Conservation (phyloP, 768 basidiomycete species). For the Lentinula aciculospora region DNA sequence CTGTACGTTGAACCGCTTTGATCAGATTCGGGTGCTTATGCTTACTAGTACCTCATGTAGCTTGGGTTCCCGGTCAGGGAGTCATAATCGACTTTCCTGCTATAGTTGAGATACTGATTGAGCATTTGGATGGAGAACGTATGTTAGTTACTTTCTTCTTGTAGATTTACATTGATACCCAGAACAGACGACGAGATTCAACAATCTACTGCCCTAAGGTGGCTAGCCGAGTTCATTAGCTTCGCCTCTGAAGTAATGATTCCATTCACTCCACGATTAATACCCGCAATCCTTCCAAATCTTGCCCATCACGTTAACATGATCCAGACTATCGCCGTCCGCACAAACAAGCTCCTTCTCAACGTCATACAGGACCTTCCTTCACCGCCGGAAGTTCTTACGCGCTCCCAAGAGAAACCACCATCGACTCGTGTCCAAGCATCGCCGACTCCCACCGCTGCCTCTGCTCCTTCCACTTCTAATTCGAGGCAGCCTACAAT, state of each 20-base stretch:
- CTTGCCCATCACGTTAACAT: slow-evolving; percentile 86
- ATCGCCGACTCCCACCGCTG: slow-evolving; percentile 51
- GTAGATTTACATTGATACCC: slow-evolving; percentile 2
- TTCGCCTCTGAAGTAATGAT: slow-evolving; percentile 92
- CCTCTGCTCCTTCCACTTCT: slow-evolving; percentile 21
- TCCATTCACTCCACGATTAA: slow-evolving; percentile 88
- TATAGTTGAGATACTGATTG: slow-evolving; percentile 89
- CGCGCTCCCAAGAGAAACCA: slow-evolving; percentile 24
- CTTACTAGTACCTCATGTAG: slow-evolving; percentile 31
- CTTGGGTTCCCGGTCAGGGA: slow-evolving; percentile 92
- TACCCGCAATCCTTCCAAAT: slow-evolving; percentile 90
- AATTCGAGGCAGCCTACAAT: slow-evolving; percentile 47
- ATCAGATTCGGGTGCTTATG: neutral
- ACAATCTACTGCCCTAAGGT: slow-evolving; percentile 87
- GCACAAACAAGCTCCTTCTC: slow-evolving; percentile 81
- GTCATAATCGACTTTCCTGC: slow-evolving; percentile 87
- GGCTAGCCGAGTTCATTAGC: slow-evolving; percentile 86
- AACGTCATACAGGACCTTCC: slow-evolving; percentile 85
- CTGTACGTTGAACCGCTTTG: slow-evolving; percentile 32
- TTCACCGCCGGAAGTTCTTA: slow-evolving; percentile 38
- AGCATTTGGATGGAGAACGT: slow-evolving; percentile 84
- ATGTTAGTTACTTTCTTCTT: slow-evolving; percentile 22
- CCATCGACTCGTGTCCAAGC: slow-evolving; percentile 32
- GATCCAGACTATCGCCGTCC: slow-evolving; percentile 82
- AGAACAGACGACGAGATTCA: slow-evolving; percentile 86